Evolutionary conservation across 345 rosid species (phyloP).

Genomic region (Gossypium thurberi): DNA sequence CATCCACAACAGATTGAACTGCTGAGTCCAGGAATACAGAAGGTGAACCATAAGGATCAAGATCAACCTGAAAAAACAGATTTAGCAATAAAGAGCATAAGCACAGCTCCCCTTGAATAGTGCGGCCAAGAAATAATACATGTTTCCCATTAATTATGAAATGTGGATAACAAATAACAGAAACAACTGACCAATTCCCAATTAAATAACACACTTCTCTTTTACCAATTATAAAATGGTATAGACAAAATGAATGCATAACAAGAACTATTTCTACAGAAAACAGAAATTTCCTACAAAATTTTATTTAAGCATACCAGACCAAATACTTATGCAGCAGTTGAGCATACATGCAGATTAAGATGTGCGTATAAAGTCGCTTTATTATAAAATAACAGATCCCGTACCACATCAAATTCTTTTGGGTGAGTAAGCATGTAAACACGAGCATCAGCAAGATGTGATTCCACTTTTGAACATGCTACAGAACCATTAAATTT

Average conservation of each 20-base stretch:
- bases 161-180: neutral
- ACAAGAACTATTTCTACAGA: neutral
- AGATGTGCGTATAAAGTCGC: neutral
- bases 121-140: neutral
- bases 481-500: conserved; percentile 90
- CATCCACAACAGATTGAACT: conserved; percentile 89
- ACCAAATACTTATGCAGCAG: neutral
- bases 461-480: conserved; percentile 81
- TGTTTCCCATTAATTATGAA: neutral
- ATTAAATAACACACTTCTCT: neutral
- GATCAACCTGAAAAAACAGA: conserved; percentile 74
- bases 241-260: conserved; percentile 1
- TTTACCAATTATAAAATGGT: neutral
- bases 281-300: neutral
- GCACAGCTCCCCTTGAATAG: neutral
- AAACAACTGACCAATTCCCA: neutral
- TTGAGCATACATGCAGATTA: neutral
- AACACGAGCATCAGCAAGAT: conserved; percentile 92
- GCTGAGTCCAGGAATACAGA: conserved; percentile 95
- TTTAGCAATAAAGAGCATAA: conserved; percentile 8
- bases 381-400: neutral
- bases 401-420: conserved; percentile 87
- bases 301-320: neutral
- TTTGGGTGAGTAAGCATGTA: conserved; percentile 91
- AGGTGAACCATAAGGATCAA: conserved; percentile 98